These are phyloP conservation scores for Penicillium psychrosexuale DNA, from an alignment of 2,329 filamentous ascomycete species.

Conservation along the genomic window DNA sequence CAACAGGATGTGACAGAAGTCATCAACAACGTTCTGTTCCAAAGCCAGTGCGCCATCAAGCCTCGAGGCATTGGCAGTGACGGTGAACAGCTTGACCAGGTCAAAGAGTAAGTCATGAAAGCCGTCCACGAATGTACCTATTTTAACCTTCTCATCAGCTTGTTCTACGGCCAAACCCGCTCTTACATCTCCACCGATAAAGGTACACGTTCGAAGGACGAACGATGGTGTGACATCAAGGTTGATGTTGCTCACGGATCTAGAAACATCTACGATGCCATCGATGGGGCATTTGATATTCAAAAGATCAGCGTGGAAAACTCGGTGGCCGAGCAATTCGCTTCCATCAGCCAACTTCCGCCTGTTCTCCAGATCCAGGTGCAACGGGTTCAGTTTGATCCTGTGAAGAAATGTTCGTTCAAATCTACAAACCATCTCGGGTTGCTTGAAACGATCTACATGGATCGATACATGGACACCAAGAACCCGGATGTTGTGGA, in stretches of 20 bases:
- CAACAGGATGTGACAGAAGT: conserved; percentile 98
- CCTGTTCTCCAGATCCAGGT: conserved; percentile 88
- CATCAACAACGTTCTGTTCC: conserved; percentile 85
- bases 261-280: conserved; percentile 73
- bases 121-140: conserved; percentile 7
- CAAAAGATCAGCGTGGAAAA: conserved; percentile 68
- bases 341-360: conserved; percentile 71
- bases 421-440: conserved; percentile 77
- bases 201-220: conserved; percentile 50
- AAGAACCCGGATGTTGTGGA: conserved; percentile 60
- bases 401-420: conserved; percentile 55
- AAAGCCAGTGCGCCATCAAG: conserved; percentile 83
- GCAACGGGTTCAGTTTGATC: conserved; percentile 73
- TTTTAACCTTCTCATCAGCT: conserved; percentile 30
- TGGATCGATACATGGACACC: conserved; percentile 79
- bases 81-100: conserved; percentile 75
- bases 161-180: conserved; percentile 51
- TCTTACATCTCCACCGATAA: conserved; percentile 47
- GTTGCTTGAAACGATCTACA: conserved; percentile 75
- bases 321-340: conserved; percentile 60
- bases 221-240: conserved; percentile 61
- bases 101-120: conserved; percentile 57
- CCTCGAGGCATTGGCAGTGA: conserved; percentile 63
- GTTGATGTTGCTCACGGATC: conserved; percentile 58
- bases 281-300: conserved; percentile 81